Evolutionary conservation across 2,329 filamentous ascomycete species (phyloP), one percentile per base, ranked within the genome.

Genomic region (Calonectria pseudoturangicola): DNA sequence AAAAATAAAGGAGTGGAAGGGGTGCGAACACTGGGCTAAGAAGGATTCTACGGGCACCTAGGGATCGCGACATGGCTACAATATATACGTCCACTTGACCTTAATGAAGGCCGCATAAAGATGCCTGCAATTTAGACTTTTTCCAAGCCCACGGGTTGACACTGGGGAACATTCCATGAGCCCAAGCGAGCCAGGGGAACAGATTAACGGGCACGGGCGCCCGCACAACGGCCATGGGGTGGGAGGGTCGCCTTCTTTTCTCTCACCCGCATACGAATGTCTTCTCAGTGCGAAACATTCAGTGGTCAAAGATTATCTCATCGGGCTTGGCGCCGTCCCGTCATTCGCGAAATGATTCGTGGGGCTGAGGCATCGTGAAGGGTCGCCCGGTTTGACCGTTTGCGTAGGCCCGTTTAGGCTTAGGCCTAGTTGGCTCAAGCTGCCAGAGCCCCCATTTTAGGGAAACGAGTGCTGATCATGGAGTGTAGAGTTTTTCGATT

Each of bases 11-110:
- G 54, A 60, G 30, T 60, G 54, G 33, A 60, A 60, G 54, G 54
- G 54, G 54, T 60, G 54, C 54, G 54, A 60, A 60, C 54, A 60
- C 54, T 60, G 54, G 54, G 54, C 33, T 58, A 33, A 58, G 54
- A 58, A 25, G n/a, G 54, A 41, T 18, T 60, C 33, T 60, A 60
- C 54, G n/a, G 30, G 16, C 25, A 18, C 13, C n/a, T 39, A n/a
- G 33, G 54, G 33, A 60, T 60, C 54, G 54, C 54, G 54, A 41
- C 54, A 60, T 41, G 54, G 36, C 54, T 60, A 39, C 21, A 21
- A 41, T 60, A 60, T 60, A 60, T 60, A 60, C 54, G 25, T 41
- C 10, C 33, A 18, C 9, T 60, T 60, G 12, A 33, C 33, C 54
- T 27, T 41, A 33, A 21, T 21, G 25, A 39, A 36, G 41, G 36